These are phyloP conservation scores for Cryptococcus maquisensis DNA, from an alignment of 1,284 basidiomycete species.

Conservation along the genomic window DNA sequence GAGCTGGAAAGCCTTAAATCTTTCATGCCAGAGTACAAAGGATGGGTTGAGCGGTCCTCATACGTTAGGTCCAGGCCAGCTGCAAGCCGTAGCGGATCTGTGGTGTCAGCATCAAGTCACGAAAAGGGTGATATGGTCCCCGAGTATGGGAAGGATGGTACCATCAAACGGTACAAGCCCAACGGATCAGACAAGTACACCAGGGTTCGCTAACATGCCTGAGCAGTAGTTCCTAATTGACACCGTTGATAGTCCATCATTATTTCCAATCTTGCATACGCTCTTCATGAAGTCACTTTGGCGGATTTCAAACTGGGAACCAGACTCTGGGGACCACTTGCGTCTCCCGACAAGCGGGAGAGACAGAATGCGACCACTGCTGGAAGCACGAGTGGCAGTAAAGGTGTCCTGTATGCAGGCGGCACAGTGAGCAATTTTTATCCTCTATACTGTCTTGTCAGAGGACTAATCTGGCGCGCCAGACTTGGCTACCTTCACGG, in stretches of 20 bases:
- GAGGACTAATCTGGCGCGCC: not conserved
- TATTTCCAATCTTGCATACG: conserved; percentile 1
- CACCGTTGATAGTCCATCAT: conserved; percentile 3
- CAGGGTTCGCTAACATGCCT: not conserved
- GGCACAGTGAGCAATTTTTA: conserved; percentile 3
- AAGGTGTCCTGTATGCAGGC: conserved; percentile 3
- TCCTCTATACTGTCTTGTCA: not conserved
- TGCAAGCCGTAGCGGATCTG: not conserved
- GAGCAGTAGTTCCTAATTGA: not conserved
- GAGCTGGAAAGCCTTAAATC: not conserved
- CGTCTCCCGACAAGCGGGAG: not conserved
- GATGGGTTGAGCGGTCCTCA: not conserved
- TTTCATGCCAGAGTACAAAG: conserved; percentile 1
- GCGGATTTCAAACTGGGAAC: conserved; percentile 9
- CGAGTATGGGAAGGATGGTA: not conserved
- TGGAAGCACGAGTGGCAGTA: not conserved
- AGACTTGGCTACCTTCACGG: not conserved
- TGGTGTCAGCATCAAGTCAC: too few relatives aligned
- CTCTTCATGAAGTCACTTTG: not conserved
- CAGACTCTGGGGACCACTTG: not conserved
- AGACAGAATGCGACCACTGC: conserved; percentile 1
- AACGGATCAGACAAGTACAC: not conserved
- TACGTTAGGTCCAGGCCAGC: not conserved
- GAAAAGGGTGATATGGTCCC: not conserved
- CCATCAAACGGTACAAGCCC: not conserved